Percentiles rank a stretch among this genome's conserved stretches.
These are phyloP conservation scores for Starmera quercuum DNA, from an alignment of 805 yeast species.

Conservation along the genomic window DNA sequence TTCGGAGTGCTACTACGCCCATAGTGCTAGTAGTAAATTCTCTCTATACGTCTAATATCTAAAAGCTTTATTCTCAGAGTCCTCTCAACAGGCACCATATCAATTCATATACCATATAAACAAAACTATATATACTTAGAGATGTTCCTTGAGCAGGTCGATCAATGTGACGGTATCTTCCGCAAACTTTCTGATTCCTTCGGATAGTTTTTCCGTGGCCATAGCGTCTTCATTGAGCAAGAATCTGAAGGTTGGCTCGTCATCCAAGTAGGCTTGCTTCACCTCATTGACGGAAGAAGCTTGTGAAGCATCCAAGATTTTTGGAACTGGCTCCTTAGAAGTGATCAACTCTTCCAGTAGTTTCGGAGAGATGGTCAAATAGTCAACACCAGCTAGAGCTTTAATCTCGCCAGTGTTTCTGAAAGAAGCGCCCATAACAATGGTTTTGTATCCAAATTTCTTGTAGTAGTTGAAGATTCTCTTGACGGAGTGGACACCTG, in stretches of 20 bases:
- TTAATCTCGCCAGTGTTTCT: conserved; percentile 94
- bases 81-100: too few relatives aligned
- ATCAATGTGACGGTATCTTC: conserved; percentile 83
- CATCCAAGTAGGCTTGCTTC: conserved; percentile 75
- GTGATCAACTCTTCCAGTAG: conserved; percentile 81
- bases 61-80: too few relatives aligned
- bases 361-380: conserved; percentile 89
- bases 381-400: conserved; percentile 96
- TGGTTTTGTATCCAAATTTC: conserved; percentile 92
- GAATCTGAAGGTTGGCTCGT: conserved; percentile 88
- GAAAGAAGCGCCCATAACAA: conserved; percentile 99
- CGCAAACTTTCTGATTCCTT: conserved; percentile 96
- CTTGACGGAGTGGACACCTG: conserved; percentile 92
- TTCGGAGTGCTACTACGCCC: too few relatives aligned
- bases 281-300: conserved; percentile 50
- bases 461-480: conserved; percentile 94
- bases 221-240: conserved; percentile 90
- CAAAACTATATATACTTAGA: conserved; percentile 27
- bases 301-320: conserved; percentile 61
- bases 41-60: too few relatives aligned
- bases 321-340: conserved; percentile 75
- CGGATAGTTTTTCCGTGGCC: conserved; percentile 96
- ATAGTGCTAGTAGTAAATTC: too few relatives aligned
- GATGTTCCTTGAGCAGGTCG: conserved; percentile 53
- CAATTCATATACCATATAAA: neutral